Conservation (phyloP, 2,329 filamentous ascomycete species). For the Paecilomyces variotii region DNA sequence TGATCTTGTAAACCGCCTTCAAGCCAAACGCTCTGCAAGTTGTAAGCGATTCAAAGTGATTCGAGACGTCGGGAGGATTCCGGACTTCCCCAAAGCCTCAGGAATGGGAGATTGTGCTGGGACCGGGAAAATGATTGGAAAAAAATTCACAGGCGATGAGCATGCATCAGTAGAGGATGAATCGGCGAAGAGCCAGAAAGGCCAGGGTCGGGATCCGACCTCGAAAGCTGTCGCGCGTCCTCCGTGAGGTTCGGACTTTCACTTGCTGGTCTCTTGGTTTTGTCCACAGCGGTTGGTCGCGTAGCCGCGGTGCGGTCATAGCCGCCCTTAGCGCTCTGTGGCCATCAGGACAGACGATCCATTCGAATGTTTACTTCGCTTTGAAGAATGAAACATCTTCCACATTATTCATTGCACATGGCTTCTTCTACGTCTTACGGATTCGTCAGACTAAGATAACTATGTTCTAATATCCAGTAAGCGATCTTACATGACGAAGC, state of each 20-base stretch:
- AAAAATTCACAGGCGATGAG: background rate
- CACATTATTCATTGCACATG: background rate
- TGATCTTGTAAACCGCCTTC: background rate
- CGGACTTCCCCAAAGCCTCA: background rate
- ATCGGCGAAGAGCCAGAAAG: background rate
- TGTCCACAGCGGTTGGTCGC: constrained; percentile 10
- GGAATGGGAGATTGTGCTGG: background rate
- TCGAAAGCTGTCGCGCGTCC: constrained; percentile 9
- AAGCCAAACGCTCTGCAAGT: background rate
- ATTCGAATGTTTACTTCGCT: background rate
- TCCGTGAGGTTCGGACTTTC: constrained; percentile 1
- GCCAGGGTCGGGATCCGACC: background rate
- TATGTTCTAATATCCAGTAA: background rate
- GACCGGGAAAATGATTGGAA: background rate
- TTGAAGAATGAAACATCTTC: background rate
- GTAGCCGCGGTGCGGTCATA: constrained; percentile 13
- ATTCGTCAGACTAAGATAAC: no score
- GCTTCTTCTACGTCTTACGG: background rate
- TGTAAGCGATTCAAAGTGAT: background rate
- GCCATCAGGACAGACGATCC: background rate
- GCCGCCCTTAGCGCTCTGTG: constrained; percentile 18
- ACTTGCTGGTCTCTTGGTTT: background rate
- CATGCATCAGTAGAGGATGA: background rate
- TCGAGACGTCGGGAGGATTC: background rate
- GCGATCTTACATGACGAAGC: background rate